Base-by-base conservation (phyloP, 2,329 filamentous ascomycete species). In the Colletotrichum sp. region DNA sequence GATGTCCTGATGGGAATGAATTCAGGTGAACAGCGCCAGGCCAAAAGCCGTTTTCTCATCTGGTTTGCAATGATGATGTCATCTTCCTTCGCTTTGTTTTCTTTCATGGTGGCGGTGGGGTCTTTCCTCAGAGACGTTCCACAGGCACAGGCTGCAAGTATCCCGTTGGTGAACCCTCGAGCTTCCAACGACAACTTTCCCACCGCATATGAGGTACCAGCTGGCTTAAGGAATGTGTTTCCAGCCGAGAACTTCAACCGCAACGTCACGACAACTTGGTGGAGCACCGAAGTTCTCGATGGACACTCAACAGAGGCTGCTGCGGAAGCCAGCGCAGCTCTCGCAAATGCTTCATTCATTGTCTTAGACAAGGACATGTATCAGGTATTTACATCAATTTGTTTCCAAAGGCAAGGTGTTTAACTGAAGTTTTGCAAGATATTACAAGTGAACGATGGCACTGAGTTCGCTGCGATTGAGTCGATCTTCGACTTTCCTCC, bases 231-330 rank as follows among this genome's bases (percentile, higher is more conserved):
- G 30, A 78, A 78, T 28, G 34, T 78, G 5, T 78, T 68, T 24
- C 77, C 76, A 4, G 77, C 76, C 5, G 28, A 15, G 1, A 78
- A 78, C 62, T 78, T 78, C 68, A 78, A 78, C 34, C 76, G 77
- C 30, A 68, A 75, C 24, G 76, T 78, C 5, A 75, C 73, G 7
- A 78, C 73, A 4, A 65, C 73, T 0, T 78, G 73, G 76, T 78
- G 77, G 77, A 24, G 75, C 9, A 78, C 68, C 59, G 49, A 26
- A 5, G 67, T 75, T 18, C 57, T 75, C 13, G 67, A 75, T 64
- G 72, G 66, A 3, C 72, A 75, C 7, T 10, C 66, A 18, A n/a
- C 18, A 12, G 59, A n/a, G 30, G 66, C 32, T 3, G 49, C 72
- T 13, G 18, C 6, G 4, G 34, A 59, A 6, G 52, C 65, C 63